Conservation (phyloP, 371 early-diverging fungal genomes). For the Mucor racemosus region DNA sequence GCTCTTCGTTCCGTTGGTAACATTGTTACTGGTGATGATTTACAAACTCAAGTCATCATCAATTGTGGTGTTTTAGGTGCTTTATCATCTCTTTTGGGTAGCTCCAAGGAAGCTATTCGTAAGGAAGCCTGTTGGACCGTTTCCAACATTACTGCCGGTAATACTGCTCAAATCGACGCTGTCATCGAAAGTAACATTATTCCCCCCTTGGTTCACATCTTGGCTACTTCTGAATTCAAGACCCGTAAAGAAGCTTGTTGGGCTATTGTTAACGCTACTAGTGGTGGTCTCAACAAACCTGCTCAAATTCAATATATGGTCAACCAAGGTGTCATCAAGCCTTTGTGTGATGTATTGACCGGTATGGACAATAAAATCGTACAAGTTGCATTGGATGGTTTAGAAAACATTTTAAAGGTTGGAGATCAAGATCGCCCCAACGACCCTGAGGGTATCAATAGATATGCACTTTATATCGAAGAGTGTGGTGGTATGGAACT, state of each 20-base stretch:
- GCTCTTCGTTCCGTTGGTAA: slow-evolving; percentile 99
- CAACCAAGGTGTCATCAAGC: slow-evolving; percentile 90
- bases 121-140: slow-evolving; percentile 99
- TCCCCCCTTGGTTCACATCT: slow-evolving; percentile 89
- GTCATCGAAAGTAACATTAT: slow-evolving; percentile 96
- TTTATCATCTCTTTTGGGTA: slow-evolving; percentile 79
- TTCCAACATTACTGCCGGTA: slow-evolving; percentile 99
- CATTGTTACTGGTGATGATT: slow-evolving; percentile 99
- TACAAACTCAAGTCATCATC: slow-evolving; percentile 96
- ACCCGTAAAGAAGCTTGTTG: slow-evolving; percentile 99
- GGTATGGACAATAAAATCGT: slow-evolving; percentile 93
- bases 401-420: slow-evolving; percentile 97
- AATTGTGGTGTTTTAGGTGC: slow-evolving; percentile 89
- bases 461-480: slow-evolving; percentile 90
- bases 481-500: slow-evolving; percentile 94
- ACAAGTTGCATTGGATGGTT: slow-evolving; percentile 95
- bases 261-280: slow-evolving; percentile 99
- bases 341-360: slow-evolving; percentile 91
- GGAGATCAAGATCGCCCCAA: slow-evolving; percentile 76
- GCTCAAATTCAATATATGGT: slow-evolving; percentile 93
- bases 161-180: slow-evolving; percentile 90
- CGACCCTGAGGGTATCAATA: slow-evolving; percentile 71
- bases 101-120: slow-evolving; percentile 92
- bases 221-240: slow-evolving; percentile 93
- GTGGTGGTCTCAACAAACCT: slow-evolving; percentile 88